Conservation (phyloP, 1,284 basidiomycete genomes). For the Xerocomus minutiporus region DNA sequence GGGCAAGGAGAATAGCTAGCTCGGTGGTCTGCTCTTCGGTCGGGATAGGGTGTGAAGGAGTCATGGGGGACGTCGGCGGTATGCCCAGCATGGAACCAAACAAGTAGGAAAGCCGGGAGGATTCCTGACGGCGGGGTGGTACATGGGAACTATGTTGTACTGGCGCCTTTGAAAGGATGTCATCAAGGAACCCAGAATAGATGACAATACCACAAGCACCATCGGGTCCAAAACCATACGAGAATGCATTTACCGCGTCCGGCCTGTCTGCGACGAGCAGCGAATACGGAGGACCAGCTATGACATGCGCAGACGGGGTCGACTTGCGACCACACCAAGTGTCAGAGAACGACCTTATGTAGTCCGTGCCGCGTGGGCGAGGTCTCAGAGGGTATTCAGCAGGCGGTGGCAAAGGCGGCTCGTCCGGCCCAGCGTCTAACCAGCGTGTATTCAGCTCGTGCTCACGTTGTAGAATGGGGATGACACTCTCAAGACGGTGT, state of each 20-base stretch:
- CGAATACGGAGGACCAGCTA: constrained; percentile 81
- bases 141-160: constrained; percentile 21
- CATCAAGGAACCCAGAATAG: constrained; percentile 83
- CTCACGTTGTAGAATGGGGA: constrained; percentile 62
- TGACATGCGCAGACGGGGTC: constrained; percentile 47
- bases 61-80: constrained; percentile 27
- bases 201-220: constrained; percentile 88
- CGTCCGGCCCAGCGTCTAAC: constrained; percentile 47
- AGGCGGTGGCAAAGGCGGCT: constrained; percentile 65
- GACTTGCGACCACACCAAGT: constrained; percentile 41
- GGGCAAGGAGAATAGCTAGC: constrained; percentile 80
- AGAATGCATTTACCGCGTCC: constrained; percentile 79
- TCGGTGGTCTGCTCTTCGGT: constrained; percentile 77
- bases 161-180: constrained; percentile 55
- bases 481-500: constrained; percentile 64
- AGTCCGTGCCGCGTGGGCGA: constrained; percentile 65
- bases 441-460: constrained; percentile 51
- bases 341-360: constrained; percentile 53
- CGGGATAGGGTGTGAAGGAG: constrained; percentile 46
- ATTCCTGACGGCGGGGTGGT: constrained; percentile 22
- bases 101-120: constrained; percentile 47
- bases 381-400: constrained; percentile 64
- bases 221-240: constrained; percentile 86
- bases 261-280: constrained; percentile 80
- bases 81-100: constrained; percentile 44